Evolutionary conservation across 1,284 basidiomycete genomes (phyloP), one percentile per base, ranked within the genome.

Genomic region (Pterulicium gracile): DNA sequence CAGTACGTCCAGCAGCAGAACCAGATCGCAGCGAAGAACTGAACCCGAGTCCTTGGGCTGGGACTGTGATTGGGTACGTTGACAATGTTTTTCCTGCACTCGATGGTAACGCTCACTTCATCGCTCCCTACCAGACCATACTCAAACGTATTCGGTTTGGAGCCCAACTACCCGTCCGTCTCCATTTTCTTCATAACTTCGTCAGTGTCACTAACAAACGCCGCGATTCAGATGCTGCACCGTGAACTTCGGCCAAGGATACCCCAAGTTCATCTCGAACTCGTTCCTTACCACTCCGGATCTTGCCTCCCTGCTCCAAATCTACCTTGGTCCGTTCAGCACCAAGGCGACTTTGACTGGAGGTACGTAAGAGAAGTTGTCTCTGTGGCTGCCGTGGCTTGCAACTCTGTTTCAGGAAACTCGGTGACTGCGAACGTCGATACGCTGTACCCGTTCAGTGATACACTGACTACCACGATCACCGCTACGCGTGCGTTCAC

Each of bases 1-100:
- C 75, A 78, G 51, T 79, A 79, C 55, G 58, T 79, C 14, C 77
- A 79, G 50, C 70, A 78, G 52, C 70, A 76, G 55, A 80, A 77
- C 54, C 76, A 79, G 52, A 71, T 79, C 42, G 72, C 71, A 2
- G 65, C 74, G 4, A 67, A 72, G 58, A 43, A 48, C n/a, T n/a
- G n/a, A n/a, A n/a, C 45, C 19, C 24, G n/a, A 41, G 24, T 40
- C 27, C 27, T 39, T 39, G 27, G n/a, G 39, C 48, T 75, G n/a
- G n/a, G n/a, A n/a, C n/a, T n/a, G n/a, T n/a, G n/a, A n/a, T n/a
- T n/a, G n/a, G n/a, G n/a, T n/a, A n/a, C n/a, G n/a, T n/a, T 32
- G n/a, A 32, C n/a, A 32, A 10, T 10, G 10, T 32, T n/a, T n/a
- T 32, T 10, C 27, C n/a, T 32, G 27, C 27, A 32, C n/a, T 7